These are phyloP conservation scores for Solanum habrochaites DNA, from an alignment of 257 asterid species.

Conservation along the genomic window DNA sequence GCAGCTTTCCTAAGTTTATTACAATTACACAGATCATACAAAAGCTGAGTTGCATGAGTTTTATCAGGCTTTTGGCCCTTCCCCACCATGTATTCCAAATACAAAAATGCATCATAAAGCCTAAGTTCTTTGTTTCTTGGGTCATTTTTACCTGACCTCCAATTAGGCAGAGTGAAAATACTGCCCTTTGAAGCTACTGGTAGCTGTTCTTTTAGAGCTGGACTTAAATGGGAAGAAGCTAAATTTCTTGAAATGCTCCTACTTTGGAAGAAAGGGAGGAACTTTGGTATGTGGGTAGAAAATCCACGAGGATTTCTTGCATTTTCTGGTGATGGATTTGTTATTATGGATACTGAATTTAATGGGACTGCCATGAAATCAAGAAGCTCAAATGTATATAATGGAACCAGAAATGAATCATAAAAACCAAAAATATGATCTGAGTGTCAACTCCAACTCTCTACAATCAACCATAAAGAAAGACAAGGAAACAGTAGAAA, in stretches of 20 bases:
- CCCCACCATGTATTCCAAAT: constrained; percentile 67
- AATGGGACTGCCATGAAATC: constrained; percentile 44
- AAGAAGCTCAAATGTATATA: neutral
- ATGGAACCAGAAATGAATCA: neutral
- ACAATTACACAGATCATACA: constrained; percentile 74
- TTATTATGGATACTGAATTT: constrained; percentile 43
- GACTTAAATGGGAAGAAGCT: constrained; percentile 28
- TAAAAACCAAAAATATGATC: neutral
- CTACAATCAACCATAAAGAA: neutral
- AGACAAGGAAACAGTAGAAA: neutral
- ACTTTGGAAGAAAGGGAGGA: constrained; percentile 20
- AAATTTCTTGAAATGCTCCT: constrained; percentile 24
- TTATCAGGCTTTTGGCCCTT: constrained; percentile 70
- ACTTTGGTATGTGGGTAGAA: constrained; percentile 28
- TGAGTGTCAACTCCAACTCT: neutral
- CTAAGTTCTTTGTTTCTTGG: constrained; percentile 43
- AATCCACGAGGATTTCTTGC: constrained; percentile 23
- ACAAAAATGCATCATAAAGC: constrained; percentile 57
- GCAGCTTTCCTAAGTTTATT: constrained; percentile 69
- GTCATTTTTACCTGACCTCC: constrained; percentile 65
- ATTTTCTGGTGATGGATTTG: constrained; percentile 35
- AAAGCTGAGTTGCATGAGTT: constrained; percentile 48
- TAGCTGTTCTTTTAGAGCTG: neutral
- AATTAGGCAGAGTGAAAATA: constrained; percentile 56
- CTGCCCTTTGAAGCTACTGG: constrained; percentile 18